Evolutionary conservation across 108 stramenopile genomes (phyloP).

Genomic region (Chaetoceros tenuissimus): DNA sequence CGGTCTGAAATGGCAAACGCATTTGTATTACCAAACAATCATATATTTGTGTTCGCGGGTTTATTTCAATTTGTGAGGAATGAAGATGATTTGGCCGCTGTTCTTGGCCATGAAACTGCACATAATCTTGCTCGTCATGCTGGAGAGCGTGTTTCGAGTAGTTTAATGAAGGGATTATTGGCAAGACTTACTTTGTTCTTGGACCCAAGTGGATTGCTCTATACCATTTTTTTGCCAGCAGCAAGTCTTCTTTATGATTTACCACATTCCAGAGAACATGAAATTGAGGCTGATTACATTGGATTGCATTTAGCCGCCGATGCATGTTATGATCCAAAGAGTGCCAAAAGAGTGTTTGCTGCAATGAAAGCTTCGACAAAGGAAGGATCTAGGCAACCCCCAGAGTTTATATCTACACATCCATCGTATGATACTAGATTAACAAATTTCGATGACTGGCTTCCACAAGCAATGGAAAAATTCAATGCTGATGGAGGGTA

Average conservation of each 20-base stretch:
- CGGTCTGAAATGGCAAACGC: slow-evolving; percentile 71
- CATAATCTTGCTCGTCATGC: slow-evolving; percentile 78
- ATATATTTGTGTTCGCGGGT: slow-evolving; percentile 73
- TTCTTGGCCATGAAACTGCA: slow-evolving; percentile 56
- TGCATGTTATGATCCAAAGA: slow-evolving; percentile 79
- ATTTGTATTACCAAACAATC: slow-evolving; percentile 79
- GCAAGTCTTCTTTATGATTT: slow-evolving; percentile 44
- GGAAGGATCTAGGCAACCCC: slow-evolving; percentile 21
- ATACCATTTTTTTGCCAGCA: slow-evolving; percentile 45
- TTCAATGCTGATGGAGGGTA: slow-evolving; percentile 39
- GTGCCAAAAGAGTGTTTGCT: slow-evolving; percentile 58
- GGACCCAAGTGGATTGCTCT: slow-evolving; percentile 69
- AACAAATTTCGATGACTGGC: slow-evolving; percentile 47
- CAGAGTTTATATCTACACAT: slow-evolving; percentile 77
- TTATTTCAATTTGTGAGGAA: slow-evolving; percentile 55
- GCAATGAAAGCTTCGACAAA: slow-evolving; percentile 18
- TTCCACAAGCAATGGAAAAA: slow-evolving; percentile 47
- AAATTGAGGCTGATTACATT: slow-evolving; percentile 78
- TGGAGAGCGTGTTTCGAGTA: slow-evolving; percentile 61
- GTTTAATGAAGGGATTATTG: slow-evolving; percentile 35
- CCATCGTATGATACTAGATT: slow-evolving; percentile 62
- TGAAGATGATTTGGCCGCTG: slow-evolving; percentile 80
- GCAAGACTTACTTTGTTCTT: slow-evolving; percentile 37
- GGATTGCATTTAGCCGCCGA: slow-evolving; percentile 56
- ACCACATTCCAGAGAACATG: slow-evolving; percentile 67